phyloP scores from a whole-genome alignment of 2,329 filamentous ascomycete genomes.

The Aspergillus sp. region DNA sequence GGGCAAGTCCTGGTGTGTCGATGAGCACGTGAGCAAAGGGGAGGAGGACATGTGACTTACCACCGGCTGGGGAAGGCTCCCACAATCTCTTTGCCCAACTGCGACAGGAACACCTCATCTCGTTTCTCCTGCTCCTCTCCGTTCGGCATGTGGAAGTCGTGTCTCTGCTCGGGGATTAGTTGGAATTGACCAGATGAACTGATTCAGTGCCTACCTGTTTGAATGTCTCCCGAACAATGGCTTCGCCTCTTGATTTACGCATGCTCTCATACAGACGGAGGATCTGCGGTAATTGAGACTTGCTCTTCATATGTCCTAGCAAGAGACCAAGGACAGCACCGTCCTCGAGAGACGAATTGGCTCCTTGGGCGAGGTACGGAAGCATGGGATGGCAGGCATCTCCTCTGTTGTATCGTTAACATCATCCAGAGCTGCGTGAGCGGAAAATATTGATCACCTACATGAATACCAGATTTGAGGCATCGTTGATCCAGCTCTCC shows the following conservation, averaged over 20 bases:
- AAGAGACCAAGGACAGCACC: constrained; percentile 60
- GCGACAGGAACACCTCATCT: constrained; percentile 54
- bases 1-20: constrained; percentile 50
- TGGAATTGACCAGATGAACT: not conserved
- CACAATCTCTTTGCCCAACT: constrained; percentile 49
- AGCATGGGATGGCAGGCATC: constrained; percentile 63
- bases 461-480: constrained; percentile 47
- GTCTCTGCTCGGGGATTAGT: constrained; percentile 30
- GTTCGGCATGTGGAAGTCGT: constrained; percentile 50
- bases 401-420: constrained; percentile 29
- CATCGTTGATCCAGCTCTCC: constrained; percentile 51
- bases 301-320: constrained; percentile 47
- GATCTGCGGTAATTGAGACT: constrained; percentile 37
- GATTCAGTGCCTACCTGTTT: constrained; percentile 30
- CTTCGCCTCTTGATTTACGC: constrained; percentile 46
- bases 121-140: constrained; percentile 55
- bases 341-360: constrained; percentile 64
- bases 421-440: not conserved
- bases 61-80: constrained; percentile 60
- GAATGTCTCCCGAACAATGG: constrained; percentile 60
- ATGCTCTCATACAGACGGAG: constrained; percentile 43
- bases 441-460: constrained; percentile 2
- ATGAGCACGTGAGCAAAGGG: not conserved
- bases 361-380: constrained; percentile 61
- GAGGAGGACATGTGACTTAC: constrained; percentile 19